Evolutionary conservation across 371 early-diverging fungal genomes (phyloP), one percentile per base, ranked within the genome.

Genomic region (Mucor circinelloides): DNA sequence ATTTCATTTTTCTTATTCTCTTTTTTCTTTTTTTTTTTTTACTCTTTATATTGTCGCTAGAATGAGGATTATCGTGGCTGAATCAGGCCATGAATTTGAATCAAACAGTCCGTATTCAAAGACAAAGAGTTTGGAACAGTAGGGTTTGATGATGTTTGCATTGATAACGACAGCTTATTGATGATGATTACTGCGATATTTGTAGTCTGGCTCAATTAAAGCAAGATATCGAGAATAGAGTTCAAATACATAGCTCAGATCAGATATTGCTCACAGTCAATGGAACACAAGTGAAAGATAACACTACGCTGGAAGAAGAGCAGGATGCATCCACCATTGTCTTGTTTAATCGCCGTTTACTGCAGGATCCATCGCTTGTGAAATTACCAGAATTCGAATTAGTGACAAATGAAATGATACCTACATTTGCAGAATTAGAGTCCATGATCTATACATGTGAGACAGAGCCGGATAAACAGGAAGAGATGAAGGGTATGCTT

Each of bases 61-160:
- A 31, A 70, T 70, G 66, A 50, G 66, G n/a, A 46, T 70, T 17
- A 70, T 70, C 27, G 27, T 70, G 44, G 70, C 65, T 21, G 70
- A 70, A 38, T 59, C 66, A 36, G 70, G 70, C 30, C 28, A 42
- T 21, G 66, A 65, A 21, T 40, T 65, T 21, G 61, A 65, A 50
- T 2, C 34, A 36, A 56, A 32, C 13, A 63, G 48, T 46, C 23
- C 50, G 10, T 50, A 23, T 50, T 50, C 50, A 12, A 50, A 25
- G 10, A 12, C 50, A 21, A 50, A 25, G 25, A 21, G 50, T 23
- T 50, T 12, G 23, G 21, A 50, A 25, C 23, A 50, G 50, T 50
- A 50, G 10, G 50, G 36, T 10, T 1, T 34, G 6, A 7, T 46
- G 6, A 2, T n/a, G 46, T 48, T 9, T 50, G 21, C 21, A 50